Evolutionary conservation across 2,329 filamentous ascomycete species (phyloP), one percentile per base, ranked within the genome.

Genomic region (Diaporthe sp.): DNA sequence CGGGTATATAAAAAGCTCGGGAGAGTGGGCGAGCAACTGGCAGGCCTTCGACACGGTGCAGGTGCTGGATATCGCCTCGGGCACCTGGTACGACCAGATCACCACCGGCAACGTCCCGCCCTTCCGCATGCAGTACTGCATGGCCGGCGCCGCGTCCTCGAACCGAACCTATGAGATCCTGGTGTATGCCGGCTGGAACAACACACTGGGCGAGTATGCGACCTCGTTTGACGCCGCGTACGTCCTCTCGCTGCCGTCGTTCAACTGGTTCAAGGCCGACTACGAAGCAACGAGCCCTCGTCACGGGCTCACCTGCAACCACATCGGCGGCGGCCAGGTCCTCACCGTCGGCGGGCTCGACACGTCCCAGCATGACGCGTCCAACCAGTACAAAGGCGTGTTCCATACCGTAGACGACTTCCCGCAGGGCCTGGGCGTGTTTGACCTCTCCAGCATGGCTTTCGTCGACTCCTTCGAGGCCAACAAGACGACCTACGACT

Each of bases 241-340:
- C 40, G 76, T 80, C 10, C 77, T 79, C 50, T 78, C 78, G 6
- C 73, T 80, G 30, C 79, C 79, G 0, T 76, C 78, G 3, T 79
- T 79, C 60, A 73, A 78, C 74, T 79, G 78, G 79, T 75, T 77
- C 71, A 75, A 77, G 72, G 78, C 78, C 5, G 55, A 77, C 55
- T 79, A 79, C 71, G 38, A 66, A 12, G 52, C 78, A 17, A 47
- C 67, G n/a, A 73, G 73, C 52, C 79, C 78, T 5, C 77, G 78
- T 12, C 76, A 78, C 54, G 77, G 75, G 17, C 72, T 78, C 12
- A 78, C 72, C n/a, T 80, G 78, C 25, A 79, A 79, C 60, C 75
- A 83, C 15, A 80, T 82, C 1, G 82, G 81, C 19, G 80, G 78
- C 2, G 82, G 85, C n/a, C 83, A 85, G 71, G 79, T 86, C 55